phyloP scores from a whole-genome alignment of 768 basidiomycete species.

The Pulveroboletus sp. region DNA sequence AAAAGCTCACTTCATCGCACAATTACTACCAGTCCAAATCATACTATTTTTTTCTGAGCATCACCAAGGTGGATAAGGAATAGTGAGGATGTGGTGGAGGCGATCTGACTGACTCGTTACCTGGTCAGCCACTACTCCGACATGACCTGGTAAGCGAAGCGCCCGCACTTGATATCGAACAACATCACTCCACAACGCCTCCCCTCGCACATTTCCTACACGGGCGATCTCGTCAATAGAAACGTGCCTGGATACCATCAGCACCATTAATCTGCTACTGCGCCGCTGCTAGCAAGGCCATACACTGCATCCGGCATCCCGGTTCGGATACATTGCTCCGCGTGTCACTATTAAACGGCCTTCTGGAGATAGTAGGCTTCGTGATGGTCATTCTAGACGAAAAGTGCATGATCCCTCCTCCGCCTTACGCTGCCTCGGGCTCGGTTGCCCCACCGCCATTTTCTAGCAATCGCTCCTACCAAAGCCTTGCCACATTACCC shows the following conservation, averaged over 20 bases:
- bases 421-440: constrained; percentile 32
- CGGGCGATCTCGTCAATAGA: background rate
- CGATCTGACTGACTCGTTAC: too few relatives aligned
- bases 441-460: constrained; percentile 34
- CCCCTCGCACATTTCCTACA: background rate
- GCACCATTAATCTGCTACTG: background rate
- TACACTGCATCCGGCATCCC: background rate
- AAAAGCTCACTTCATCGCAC: too few relatives aligned
- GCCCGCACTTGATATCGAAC: background rate
- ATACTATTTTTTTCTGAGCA: too few relatives aligned
- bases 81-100: too few relatives aligned
- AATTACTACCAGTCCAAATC: too few relatives aligned
- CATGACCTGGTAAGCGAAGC: too few relatives aligned
- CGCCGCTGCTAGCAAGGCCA: background rate
- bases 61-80: too few relatives aligned
- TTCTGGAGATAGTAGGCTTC: background rate
- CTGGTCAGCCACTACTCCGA: too few relatives aligned
- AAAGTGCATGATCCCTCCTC: constrained; percentile 34
- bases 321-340: background rate
- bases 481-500: constrained; percentile 40
- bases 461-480: constrained; percentile 15
- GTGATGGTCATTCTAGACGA: constrained; percentile 45
- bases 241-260: background rate
- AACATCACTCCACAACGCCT: background rate
- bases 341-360: constrained; percentile 1